Conservation (phyloP, 306 rosid species). For the Malus domestica region ASM211411v1 NC_041789.1:23862001-23862500, state of each 20-base stretch:
- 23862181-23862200: conserved; percentile 47
- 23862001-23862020: conserved; percentile 41
- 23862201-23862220: conserved; percentile 56
- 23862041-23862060: conserved; percentile 45
- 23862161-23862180: conserved; percentile 45
- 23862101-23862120: conserved; percentile 46
- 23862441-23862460: conserved; percentile 44
- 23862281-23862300: conserved; percentile 52
- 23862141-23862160: conserved; percentile 54
- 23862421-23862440: conserved; percentile 62
- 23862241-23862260: conserved; percentile 68
- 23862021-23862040: conserved; percentile 31
- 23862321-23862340: conserved; percentile 65
- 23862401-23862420: conserved; percentile 65
- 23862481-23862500: conserved; percentile 37
- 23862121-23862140: conserved; percentile 57
- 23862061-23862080: conserved; percentile 41
- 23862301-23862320: conserved; percentile 59
- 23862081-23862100: conserved; percentile 58
- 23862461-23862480: conserved; percentile 42
- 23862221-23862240: conserved; percentile 60
- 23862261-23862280: conserved; percentile 58
- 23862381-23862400: conserved; percentile 74
- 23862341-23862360: conserved; percentile 66
- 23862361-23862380: conserved; percentile 56